Evolutionary conservation across 2,329 filamentous ascomycete genomes (phyloP).

Genomic region (Alternaria ventricosa): DNA sequence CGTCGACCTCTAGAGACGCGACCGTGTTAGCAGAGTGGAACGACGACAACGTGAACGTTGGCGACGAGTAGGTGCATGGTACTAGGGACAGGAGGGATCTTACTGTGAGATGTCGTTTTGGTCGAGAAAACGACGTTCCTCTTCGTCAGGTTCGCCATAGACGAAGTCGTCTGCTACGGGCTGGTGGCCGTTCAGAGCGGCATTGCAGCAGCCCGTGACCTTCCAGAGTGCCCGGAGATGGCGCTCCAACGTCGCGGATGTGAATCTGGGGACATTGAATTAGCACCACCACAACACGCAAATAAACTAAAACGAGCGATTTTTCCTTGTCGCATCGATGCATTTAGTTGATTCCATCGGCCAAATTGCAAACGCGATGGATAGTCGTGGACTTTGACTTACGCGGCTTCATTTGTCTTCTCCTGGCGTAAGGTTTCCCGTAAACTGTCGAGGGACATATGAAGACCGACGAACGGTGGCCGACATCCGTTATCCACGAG

Average conservation of each 20-base stretch:
- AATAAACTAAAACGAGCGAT: constrained; percentile 50
- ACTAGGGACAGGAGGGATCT: constrained; percentile 33
- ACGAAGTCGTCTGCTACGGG: constrained; percentile 62
- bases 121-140: constrained; percentile 62
- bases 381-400: constrained; percentile 37
- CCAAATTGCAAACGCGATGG: constrained; percentile 24
- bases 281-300: constrained; percentile 45
- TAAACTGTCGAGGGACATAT: constrained; percentile 57
- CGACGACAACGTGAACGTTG: constrained; percentile 25
- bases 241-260: constrained; percentile 64
- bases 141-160: constrained; percentile 60
- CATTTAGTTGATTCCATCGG: constrained; percentile 18
- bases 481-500: constrained; percentile 58
- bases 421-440: constrained; percentile 50
- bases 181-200: constrained; percentile 62
- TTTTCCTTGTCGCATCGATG: constrained; percentile 48
- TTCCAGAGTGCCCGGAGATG: constrained; percentile 88
- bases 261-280: constrained; percentile 72
- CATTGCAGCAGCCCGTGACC: constrained; percentile 62
- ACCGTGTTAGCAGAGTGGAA: constrained; percentile 38
- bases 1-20: constrained; percentile 57
- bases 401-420: constrained; percentile 54
- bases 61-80: not conserved
- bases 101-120: constrained; percentile 65
- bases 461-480: constrained; percentile 48